phyloP scores from a whole-genome alignment of 371 early-diverging fungal species.

The Apophysomyces elegans region DNA sequence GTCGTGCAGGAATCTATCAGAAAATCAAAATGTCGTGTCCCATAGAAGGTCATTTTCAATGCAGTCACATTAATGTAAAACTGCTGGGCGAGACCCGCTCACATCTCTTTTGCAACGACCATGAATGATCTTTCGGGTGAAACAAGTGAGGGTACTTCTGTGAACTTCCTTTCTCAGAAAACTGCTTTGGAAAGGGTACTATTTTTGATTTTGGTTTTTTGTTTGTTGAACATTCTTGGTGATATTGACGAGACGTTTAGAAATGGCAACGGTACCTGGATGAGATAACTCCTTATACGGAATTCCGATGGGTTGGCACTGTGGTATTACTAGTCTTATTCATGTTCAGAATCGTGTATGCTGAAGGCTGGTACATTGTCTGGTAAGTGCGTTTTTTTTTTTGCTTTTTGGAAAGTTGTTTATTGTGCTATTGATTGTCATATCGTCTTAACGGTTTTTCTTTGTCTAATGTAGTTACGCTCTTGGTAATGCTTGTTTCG shows the following conservation, averaged over 20 bases:
- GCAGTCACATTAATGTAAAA: neutral
- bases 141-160: slow-evolving; percentile 22
- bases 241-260: slow-evolving; percentile 23
- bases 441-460: neutral
- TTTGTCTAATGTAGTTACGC: slow-evolving; percentile 41
- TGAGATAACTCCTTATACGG: slow-evolving; percentile 73
- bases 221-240: neutral
- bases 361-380: slow-evolving; percentile 96
- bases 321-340: slow-evolving; percentile 69
- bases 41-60: too few relatives aligned
- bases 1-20: too few relatives aligned
- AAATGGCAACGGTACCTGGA: slow-evolving; percentile 79
- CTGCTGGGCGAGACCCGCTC: neutral
- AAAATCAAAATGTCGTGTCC: too few relatives aligned
- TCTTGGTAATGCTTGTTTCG: slow-evolving; percentile 43
- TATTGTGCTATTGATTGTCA: too few relatives aligned
- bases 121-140: slow-evolving; percentile 27
- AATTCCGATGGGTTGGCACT: slow-evolving; percentile 80
- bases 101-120: neutral
- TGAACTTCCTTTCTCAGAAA: slow-evolving; percentile 28
- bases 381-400: slow-evolving; percentile 53
- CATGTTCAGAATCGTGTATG: slow-evolving; percentile 77
- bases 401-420: neutral
- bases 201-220: neutral
- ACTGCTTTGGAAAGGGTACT: slow-evolving; percentile 30